Conservation (phyloP, 1,139 yeast genomes). For the Arxiozyma heterogenica region DNA sequence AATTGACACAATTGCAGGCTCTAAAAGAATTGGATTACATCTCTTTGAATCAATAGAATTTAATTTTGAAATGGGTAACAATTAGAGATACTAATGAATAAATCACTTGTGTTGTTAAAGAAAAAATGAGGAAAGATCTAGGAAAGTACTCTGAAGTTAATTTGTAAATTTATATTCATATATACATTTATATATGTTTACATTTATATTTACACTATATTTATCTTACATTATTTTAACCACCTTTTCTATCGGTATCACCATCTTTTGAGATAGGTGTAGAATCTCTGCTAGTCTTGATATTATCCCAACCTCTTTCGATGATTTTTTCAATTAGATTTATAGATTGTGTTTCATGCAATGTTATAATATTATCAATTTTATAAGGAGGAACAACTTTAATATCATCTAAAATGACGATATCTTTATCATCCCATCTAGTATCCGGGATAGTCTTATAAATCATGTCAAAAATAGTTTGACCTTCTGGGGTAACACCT, state of each 20-base stretch:
- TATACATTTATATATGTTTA: constrained; percentile 1
- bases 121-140: not conserved
- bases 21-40: constrained; percentile 42
- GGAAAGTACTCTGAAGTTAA: not conserved
- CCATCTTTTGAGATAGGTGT: not conserved
- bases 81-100: too few species aligned
- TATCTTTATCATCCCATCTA: constrained; percentile 40
- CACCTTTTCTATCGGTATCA: constrained; percentile 43
- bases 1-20: constrained; percentile 66
- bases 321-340: constrained; percentile 45
- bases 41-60: constrained; percentile 14
- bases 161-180: not conserved
- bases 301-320: constrained; percentile 47
- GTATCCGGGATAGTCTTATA: constrained; percentile 43
- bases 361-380: constrained; percentile 28
- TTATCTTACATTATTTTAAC: constrained; percentile 30
- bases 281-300: constrained; percentile 32
- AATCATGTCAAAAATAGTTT: constrained; percentile 41
- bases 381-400: constrained; percentile 44
- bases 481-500: constrained; percentile 40
- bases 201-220: not conserved
- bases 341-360: constrained; percentile 33
- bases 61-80: not conserved
- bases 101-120: not conserved
- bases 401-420: constrained; percentile 46